Conservation (phyloP, 2,329 filamentous ascomycete species). For the Parastagonospora avenae region DNA sequence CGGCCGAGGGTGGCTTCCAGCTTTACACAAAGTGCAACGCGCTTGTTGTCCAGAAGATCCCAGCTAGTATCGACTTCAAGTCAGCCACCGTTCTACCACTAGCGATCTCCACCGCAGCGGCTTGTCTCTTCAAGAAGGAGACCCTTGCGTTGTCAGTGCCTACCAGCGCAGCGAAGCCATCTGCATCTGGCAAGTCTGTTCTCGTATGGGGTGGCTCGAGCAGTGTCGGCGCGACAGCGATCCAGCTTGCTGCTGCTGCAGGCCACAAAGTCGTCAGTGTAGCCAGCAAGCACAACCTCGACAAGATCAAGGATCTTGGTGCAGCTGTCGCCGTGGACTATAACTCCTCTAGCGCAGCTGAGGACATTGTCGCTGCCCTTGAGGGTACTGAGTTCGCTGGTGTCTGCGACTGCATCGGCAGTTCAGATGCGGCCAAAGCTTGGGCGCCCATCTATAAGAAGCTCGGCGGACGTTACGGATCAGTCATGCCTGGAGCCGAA, state of each 20-base stretch:
- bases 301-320: slow-evolving; percentile 34
- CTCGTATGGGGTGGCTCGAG: slow-evolving; percentile 60
- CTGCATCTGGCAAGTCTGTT: slow-evolving; percentile 44
- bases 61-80: slow-evolving; percentile 44
- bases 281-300: slow-evolving; percentile 41
- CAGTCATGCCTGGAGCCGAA: slow-evolving; percentile 24
- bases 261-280: slow-evolving; percentile 51
- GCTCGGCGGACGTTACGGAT: slow-evolving; percentile 36
- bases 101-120: slow-evolving; percentile 51
- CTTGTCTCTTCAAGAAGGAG: slow-evolving; percentile 49
- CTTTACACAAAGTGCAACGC: slow-evolving; percentile 39
- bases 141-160: slow-evolving; percentile 49
- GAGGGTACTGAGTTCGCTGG: slow-evolving; percentile 50
- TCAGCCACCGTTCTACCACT: slow-evolving; percentile 52
- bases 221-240: slow-evolving; percentile 50
- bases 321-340: slow-evolving; percentile 42
- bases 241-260: slow-evolving; percentile 51
- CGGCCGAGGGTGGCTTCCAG: slow-evolving; percentile 40
- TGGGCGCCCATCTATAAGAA: slow-evolving; percentile 37
- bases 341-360: slow-evolving; percentile 32
- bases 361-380: slow-evolving; percentile 49
- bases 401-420: slow-evolving; percentile 48
- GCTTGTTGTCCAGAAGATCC: slow-evolving; percentile 46
- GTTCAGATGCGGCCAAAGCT: slow-evolving; percentile 21
- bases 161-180: slow-evolving; percentile 34